These are phyloP conservation scores for Helotiales sp. DNA, from an alignment of 2,329 filamentous ascomycete genomes.

Conservation along the genomic window DNA sequence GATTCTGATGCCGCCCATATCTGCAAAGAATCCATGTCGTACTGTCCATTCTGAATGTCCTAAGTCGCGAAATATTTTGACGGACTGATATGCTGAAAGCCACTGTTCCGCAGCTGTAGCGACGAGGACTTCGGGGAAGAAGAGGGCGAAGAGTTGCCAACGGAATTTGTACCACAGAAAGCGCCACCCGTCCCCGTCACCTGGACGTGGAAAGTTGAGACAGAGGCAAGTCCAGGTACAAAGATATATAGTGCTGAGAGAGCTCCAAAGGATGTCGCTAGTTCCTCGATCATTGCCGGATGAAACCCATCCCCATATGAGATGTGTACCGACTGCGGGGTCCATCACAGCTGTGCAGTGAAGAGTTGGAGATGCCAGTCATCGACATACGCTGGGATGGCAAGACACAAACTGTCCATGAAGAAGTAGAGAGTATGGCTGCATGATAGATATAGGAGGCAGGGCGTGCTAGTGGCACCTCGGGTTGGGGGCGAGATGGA, in stretches of 20 bases:
- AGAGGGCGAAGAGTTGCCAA: neutral
- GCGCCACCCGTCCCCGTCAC: neutral
- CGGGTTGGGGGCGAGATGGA: neutral
- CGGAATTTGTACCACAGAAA: neutral
- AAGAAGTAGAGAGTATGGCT: too few species aligned
- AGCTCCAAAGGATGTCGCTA: neutral
- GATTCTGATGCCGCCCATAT: neutral
- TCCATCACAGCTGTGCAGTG: neutral
- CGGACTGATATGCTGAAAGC: neutral
- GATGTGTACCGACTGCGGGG: neutral
- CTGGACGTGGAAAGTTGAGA: neutral
- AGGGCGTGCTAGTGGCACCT: too few species aligned
- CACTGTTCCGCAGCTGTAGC: neutral
- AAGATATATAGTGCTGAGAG: neutral
- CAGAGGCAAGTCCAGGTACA: neutral
- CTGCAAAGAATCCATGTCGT: neutral
- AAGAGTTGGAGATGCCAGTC: neutral
- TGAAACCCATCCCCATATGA: neutral
- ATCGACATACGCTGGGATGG: too few species aligned
- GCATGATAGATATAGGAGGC: too few species aligned
- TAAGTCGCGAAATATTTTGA: neutral
- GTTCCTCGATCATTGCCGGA: neutral
- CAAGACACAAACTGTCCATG: too few species aligned
- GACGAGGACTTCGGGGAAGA: slow-evolving; percentile 1
- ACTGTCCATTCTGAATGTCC: neutral